Base-by-base conservation (phyloP, 2,329 filamentous ascomycete species). In the Penicillium thymicola region DNA sequence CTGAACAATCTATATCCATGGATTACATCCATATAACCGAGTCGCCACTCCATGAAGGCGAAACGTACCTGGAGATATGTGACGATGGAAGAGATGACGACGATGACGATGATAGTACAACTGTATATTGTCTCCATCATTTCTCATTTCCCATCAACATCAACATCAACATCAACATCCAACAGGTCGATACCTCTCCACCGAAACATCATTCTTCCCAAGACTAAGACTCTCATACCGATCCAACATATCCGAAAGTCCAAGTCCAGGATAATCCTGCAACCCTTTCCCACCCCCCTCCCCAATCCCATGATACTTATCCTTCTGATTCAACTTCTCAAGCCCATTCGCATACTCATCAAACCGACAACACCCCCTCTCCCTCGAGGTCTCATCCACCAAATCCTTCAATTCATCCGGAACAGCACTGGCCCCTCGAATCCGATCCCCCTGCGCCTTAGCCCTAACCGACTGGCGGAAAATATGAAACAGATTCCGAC, bases 191-290 rank as follows among this genome's bases (percentile, higher is more conserved):
- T 48, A 47, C 54, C 68, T 58, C 49, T 67, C 64, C 6, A 59
- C 42, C 16, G 66, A 56, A 9, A 70, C 55, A 41, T 68, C 64
- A 42, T 74, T 71, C 42, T 72, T 73, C 3, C 73, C 73, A 47
- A 75, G 45, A 55, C 72, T 75, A 53, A 75, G 58, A 55, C 67
- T 72, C 53, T 75, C 73, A 53, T 75, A 75, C 3, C 67, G 67
- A 58, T 73, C 71, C 38, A 75, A 62, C 73, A 75, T 75, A 25
- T 74, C 72, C 16, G 65, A 71, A 2, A 75, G 59, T 8, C 65
- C 61, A 36, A 70, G 42, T 5, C 67, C 65, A n/a, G 65, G 60
- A 44, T 68, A 69, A 28, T 65, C 59, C 51, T 70, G 68, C 14
- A 69, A 54, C 5, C 55, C 64, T 11, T 58, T 58, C 8, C 18